Evolutionary conservation across 176 grass and related monocot species (phyloP), one percentile per base, ranked within the genome.

Genomic region (Juncus effusus): DNA sequence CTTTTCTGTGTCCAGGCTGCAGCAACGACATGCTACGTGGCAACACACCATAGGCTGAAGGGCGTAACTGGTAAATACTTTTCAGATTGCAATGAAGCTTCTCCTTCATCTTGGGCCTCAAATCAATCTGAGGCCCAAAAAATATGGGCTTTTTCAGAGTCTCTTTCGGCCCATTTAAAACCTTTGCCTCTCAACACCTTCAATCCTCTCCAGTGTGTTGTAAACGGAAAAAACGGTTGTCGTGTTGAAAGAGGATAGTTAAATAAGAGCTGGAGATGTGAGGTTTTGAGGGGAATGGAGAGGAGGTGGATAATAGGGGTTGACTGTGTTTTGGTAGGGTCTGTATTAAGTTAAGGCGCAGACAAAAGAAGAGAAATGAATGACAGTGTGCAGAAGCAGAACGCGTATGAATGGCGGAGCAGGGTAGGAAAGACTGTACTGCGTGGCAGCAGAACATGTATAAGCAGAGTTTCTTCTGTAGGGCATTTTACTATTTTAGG

Each of bases 21-120:
- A 16, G 94, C 94, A 60, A 89, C 88, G 67, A 89, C 94, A 54
- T 97, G 94, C 82, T 97, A 97, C 88, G 88, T 75, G 13, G 94
- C 94, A 63, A 77, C 83, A 44, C 88, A 97, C 72, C 77, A 85
- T 54, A 77, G 80, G 64, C 45, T 92, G 72, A 72, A 70, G 51
- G 80, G 85, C 15, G 80, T 89, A 13, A 84, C 94, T 58, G 88
- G 88, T 38, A 84, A 78, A 75, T 97, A 92, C 83, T 97, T 92
- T 58, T 74, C 85, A 63, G 94, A 97, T 85, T 92, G 94, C 82
- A 97, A 97, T 85, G 94, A 97, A 80, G 78, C 85, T 6, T 72
- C 76, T 56, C 94, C 88, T 40, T 97, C 94, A 45, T 80, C 82
- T 73, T 62, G 63, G n/a, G 85, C 88, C 64, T 38, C 56, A 60